Percentiles rank a stretch among this genome's conserved stretches.
Conservation (phyloP, 169 alveolate species). For the Cryptosporidium muris region DNA sequence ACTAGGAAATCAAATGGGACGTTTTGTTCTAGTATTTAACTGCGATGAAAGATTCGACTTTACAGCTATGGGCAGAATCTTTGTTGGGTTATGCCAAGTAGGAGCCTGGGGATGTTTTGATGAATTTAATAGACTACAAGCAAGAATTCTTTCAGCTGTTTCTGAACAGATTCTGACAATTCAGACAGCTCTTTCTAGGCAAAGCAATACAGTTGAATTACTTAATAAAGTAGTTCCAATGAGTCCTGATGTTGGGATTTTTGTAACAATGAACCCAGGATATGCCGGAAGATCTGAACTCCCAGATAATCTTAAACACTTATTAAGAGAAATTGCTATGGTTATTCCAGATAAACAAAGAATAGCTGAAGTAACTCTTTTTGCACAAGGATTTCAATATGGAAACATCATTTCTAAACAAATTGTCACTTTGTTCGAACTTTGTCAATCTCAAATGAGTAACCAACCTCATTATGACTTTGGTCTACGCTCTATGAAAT, state of each 20-base stretch:
- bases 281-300: conserved; percentile 97
- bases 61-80: conserved; percentile 95
- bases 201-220: conserved; percentile 83
- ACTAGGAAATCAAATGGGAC: conserved; percentile 94
- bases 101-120: conserved; percentile 99
- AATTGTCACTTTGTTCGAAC: conserved; percentile 94
- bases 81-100: conserved; percentile 92
- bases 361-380: conserved; percentile 93
- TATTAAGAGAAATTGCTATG: conserved; percentile 93
- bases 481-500: conserved; percentile 96
- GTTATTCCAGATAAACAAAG: conserved; percentile 89
- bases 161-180: conserved; percentile 93
- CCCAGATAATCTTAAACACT: conserved; percentile 94
- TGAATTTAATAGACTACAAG: conserved; percentile 97
- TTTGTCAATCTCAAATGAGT: conserved; percentile 91
- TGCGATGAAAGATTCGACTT: conserved; percentile 98
- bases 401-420: conserved; percentile 93
- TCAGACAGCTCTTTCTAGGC: conserved; percentile 89
- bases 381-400: conserved; percentile 94
- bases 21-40: conserved; percentile 96
- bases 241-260: conserved; percentile 93
- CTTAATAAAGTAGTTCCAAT: conserved; percentile 86
- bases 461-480: conserved; percentile 97
- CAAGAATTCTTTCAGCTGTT: conserved; percentile 94
- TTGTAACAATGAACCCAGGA: conserved; percentile 99